Evolutionary conservation across 1,139 yeast genomes (phyloP).

Genomic region (Geotrichum macrosporum): DNA sequence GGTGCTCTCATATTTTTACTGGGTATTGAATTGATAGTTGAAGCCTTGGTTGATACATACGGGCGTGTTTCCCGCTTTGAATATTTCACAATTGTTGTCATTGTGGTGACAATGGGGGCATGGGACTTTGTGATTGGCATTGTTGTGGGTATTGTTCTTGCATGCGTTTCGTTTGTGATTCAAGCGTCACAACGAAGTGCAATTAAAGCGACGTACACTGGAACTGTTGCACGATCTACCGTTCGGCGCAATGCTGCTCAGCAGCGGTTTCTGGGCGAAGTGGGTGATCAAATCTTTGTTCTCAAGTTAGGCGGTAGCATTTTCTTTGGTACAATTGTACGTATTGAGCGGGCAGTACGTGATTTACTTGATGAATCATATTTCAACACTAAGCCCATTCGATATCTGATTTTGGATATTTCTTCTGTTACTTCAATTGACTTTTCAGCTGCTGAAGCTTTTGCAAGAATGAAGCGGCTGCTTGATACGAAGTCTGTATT

Average conservation of each 20-base stretch:
- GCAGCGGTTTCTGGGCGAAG: constrained; percentile 75
- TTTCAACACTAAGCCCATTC: constrained; percentile 55
- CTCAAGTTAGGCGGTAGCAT: constrained; percentile 81
- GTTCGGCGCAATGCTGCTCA: constrained; percentile 90
- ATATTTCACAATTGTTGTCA: constrained; percentile 74
- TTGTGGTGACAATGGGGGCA: constrained; percentile 90
- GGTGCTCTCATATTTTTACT: constrained; percentile 84
- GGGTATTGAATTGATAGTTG: constrained; percentile 85
- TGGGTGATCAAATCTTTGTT: constrained; percentile 87
- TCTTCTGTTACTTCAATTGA: constrained; percentile 79
- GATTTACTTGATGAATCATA: constrained; percentile 52
- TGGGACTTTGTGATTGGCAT: constrained; percentile 94
- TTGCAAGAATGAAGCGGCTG: constrained; percentile 77
- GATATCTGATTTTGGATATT: constrained; percentile 79
- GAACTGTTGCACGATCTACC: constrained; percentile 84
- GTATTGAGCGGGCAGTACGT: constrained; percentile 74
- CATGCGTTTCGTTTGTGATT: constrained; percentile 86
- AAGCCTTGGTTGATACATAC: constrained; percentile 79
- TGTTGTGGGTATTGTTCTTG: constrained; percentile 80
- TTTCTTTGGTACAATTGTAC: constrained; percentile 92
- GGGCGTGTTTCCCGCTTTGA: constrained; percentile 74
- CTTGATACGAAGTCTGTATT: constrained; percentile 66
- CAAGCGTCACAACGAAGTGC: constrained; percentile 86
- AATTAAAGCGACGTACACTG: constrained; percentile 76
- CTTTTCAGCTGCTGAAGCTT: constrained; percentile 95